Evolutionary conservation across 2,329 filamentous ascomycete species (phyloP).

Genomic region (Immersiporthe knoxdaviesiana): DNA sequence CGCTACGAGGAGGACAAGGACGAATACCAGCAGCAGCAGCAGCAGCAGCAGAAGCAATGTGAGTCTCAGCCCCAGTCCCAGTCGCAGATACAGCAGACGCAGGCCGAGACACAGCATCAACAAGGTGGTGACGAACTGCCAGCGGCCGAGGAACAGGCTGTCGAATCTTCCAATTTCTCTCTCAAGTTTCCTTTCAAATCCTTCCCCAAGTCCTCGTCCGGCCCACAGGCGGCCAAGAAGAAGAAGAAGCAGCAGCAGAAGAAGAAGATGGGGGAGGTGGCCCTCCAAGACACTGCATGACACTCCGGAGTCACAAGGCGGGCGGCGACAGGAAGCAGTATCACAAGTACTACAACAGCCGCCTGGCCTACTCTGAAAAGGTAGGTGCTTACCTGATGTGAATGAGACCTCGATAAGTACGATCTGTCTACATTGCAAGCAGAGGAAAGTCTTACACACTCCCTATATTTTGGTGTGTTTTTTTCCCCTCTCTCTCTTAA

Average conservation of each 20-base stretch:
- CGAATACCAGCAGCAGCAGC: no score
- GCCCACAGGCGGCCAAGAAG: no score
- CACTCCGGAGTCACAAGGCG: neutral
- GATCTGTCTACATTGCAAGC: neutral
- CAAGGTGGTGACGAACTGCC: neutral
- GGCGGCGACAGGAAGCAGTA: neutral
- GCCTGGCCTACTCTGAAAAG: neutral
- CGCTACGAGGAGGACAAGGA: no score
- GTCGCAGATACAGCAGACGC: neutral
- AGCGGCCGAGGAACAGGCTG: neutral
- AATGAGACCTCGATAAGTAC: neutral
- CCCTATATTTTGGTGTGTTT: no score
- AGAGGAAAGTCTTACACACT: no score
- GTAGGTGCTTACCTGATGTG: slow-evolving; percentile 2
- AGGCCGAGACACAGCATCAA: neutral
- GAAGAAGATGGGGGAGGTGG: neutral
- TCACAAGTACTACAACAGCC: neutral
- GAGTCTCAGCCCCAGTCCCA: neutral
- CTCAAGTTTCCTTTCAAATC: neutral
- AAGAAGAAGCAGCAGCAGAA: neutral
- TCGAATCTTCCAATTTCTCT: neutral
- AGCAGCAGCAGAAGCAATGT: no score
- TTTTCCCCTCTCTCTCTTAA: neutral
- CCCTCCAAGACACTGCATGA: neutral
- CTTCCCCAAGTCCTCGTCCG: neutral